Base-by-base conservation (phyloP, 768 basidiomycete species). In the Leccinum ochraceum region DNA sequence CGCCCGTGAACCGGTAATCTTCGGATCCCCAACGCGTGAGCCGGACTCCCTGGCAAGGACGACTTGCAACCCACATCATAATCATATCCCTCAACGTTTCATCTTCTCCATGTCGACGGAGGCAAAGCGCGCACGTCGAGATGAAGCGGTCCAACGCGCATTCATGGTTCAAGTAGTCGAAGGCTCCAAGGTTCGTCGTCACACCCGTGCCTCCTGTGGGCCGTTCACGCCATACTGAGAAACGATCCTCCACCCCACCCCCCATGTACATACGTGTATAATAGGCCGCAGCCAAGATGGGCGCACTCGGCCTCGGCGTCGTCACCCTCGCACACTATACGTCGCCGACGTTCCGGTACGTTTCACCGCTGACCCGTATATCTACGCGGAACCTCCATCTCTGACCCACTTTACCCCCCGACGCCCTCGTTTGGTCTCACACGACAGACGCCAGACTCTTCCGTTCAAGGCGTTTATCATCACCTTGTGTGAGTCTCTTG, bases 401-500 rank as follows among this genome's bases (percentile, higher is more conserved):
- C 57, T 58, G 34, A 66, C 51, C 39, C 39, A 42, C 39, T 8
- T 17, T 44, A 28, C 48, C 4, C 28, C 39, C 46, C 24, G 39
- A 51, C 37, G n/a, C 26, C 30, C 28, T 51, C 53, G 13, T 32
- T 17, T 37, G 24, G 30, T 51, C 10, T 50, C 22, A 28, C 6
- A 32, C 6, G 44, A 37, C 63, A 93, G 92, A 63, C 85, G 88
- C 22, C 92, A 93, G 72, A 89, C 90, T 0, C 79, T 92, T 20
- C 83, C 89, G 3, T 85, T 93, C 79, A 95, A 95, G 73, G 85
- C 81, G 1, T 94, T 92, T 71, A 75, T 94, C 5, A 82, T 92
- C 7, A 85, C 86, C 32, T 81, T 84, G 58, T 86, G 92, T 92
- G 68, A 66, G 85, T 79, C 46, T 50, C 17, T 24, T 51, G 48